A percentile compares a stretch with the other conserved stretches of the same genome.
Conservation (phyloP, 257 asterid species). For the Ilex aquifolium region DNA sequence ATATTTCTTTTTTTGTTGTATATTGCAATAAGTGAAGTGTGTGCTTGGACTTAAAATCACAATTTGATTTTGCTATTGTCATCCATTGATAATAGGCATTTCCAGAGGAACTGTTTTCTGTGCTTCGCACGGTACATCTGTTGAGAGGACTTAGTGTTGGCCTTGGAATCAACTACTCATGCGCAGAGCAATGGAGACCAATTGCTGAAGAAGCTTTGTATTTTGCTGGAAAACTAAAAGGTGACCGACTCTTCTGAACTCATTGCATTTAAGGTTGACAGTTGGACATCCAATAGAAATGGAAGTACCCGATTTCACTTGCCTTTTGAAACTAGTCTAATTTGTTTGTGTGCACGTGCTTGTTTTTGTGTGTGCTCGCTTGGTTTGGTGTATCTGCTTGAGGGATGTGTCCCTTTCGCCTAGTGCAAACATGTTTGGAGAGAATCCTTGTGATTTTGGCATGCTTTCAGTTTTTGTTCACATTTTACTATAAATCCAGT, state of each 20-base stretch:
- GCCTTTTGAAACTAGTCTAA: neutral
- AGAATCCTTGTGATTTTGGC: neutral
- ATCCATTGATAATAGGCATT: conserved; percentile 47
- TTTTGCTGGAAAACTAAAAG: conserved; percentile 67
- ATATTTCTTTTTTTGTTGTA: too few species aligned
- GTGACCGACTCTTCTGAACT: conserved; percentile 16
- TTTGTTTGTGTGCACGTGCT: neutral
- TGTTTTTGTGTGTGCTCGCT: neutral
- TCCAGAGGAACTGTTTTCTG: conserved; percentile 95
- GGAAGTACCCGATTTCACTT: neutral
- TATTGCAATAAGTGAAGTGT: neutral
- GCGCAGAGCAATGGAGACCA: conserved; percentile 96
- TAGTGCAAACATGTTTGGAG: too few species aligned
- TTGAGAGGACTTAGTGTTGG: conserved; percentile 97
- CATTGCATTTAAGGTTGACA: neutral
- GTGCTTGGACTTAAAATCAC: neutral
- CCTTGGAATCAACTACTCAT: conserved; percentile 84
- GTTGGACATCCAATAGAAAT: neutral
- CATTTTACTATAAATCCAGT: neutral
- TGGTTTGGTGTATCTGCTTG: too few species aligned
- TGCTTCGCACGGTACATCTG: conserved; percentile 88
- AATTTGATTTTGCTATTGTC: conserved; percentile 2
- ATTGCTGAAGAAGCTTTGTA: conserved; percentile 85
- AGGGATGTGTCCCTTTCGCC: too few species aligned
- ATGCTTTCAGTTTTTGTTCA: neutral